A percentile compares a stretch with the other conserved stretches of the same genome.
Conservation (phyloP, 192 early-diverging fungal genomes). For the Coemansia sp. region DNA sequence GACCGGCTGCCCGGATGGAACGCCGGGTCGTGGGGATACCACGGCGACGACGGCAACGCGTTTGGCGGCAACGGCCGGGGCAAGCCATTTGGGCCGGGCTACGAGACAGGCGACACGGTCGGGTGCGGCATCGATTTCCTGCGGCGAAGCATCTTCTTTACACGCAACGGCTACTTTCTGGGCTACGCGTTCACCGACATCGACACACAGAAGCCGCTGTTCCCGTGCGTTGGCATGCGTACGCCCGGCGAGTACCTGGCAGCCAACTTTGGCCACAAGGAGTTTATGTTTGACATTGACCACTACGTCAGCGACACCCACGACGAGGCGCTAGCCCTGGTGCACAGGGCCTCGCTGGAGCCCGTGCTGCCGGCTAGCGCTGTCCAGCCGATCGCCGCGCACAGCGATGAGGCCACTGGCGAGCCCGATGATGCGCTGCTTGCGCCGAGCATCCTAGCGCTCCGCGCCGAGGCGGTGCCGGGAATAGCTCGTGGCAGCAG, state of each 20-base stretch:
- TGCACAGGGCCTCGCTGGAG: conserved; percentile 4
- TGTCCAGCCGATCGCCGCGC: not conserved
- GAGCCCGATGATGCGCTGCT: not conserved
- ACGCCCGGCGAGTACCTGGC: conserved; percentile 54
- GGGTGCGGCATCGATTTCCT: conserved; percentile 92
- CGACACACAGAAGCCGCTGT: conserved; percentile 40
- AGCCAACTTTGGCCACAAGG: conserved; percentile 60
- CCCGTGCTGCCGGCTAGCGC: conserved; percentile 15
- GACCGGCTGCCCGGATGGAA: conserved; percentile 91
- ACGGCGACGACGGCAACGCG: conserved; percentile 90
- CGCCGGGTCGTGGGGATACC: conserved; percentile 88
- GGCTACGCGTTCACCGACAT: conserved; percentile 56
- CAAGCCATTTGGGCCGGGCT: conserved; percentile 79
- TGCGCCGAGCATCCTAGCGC: not conserved
- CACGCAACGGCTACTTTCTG: conserved; percentile 81
- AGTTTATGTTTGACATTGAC: conserved; percentile 61
- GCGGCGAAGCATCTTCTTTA: conserved; percentile 76
- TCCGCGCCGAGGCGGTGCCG: conserved; percentile 3
- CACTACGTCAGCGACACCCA: conserved; percentile 21
- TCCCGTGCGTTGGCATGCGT: conserved; percentile 61
- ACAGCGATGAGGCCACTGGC: not conserved
- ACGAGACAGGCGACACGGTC: conserved; percentile 87
- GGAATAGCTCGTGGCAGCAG: not conserved
- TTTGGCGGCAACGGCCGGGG: conserved; percentile 78
- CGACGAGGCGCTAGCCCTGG: conserved; percentile 16